Base-by-base conservation (phyloP, 2,329 filamentous ascomycete species). In the Bipolaris sorokiniana region DNA sequence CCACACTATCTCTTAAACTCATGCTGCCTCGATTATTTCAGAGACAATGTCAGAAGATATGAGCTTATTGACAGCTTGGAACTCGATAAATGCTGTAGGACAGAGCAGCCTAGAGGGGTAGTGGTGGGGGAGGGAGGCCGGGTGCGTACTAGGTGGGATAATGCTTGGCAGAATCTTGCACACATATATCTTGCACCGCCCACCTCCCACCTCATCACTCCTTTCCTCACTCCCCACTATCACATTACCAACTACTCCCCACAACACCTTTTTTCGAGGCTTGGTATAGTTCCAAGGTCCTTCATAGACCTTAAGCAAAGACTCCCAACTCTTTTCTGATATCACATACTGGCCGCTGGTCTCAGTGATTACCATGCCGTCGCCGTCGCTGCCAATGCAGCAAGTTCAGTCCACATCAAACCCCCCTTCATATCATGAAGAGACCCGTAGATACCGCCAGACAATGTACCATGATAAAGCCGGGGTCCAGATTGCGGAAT, bases 381-480 rank as follows among this genome's bases (percentile, higher is more conserved):
- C 66, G 63, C 56, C 64, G 18, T 51, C 51, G n/a, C 11, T 11
- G 34, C n/a, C 54, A 9, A 52, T 16, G 7, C 33, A 40, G 22
- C 45, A 48, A 22, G n/a, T 20, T 48, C 56, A 13, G 22, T 47
- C 40, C 47, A 47, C 51, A 51, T 4, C 56, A 44, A 5, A 1
- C 5, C 3, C 18, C n/a, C 22, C 31, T 3, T 18, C 23, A 7
- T 22, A 31, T 11, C n/a, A 41, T 26, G 13, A 52, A 20, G 22
- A 37, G 6, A 10, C 26, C 15, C 33, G 55, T 22, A 44, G 53
- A 22, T 68, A 70, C 54, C 69, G 68, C 45, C 61, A 69, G 48
- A 61, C 58, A n/a, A 58, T 65, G 42, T 72, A 71, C 48, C 56
- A 65, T 46, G 53, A 74, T 62, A 65, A 65, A 18, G 58, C 59